phyloP scores from a whole-genome alignment of 805 yeast genomes.

The Lipomyces sp. region DNA sequence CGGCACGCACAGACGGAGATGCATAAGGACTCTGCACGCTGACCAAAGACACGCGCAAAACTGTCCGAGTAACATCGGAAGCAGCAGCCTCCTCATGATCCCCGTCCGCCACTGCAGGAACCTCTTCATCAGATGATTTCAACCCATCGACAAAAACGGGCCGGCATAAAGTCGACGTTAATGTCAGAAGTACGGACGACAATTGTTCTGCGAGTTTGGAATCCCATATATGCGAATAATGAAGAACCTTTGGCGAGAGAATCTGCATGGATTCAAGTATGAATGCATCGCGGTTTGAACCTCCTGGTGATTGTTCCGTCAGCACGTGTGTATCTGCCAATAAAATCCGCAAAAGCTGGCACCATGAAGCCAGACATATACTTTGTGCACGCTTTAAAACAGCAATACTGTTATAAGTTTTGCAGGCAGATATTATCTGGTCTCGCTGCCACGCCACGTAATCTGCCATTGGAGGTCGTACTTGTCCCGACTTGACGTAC shows the following conservation, averaged over 20 bases:
- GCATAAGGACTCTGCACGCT: constrained; percentile 72
- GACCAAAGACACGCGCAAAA: constrained; percentile 69
- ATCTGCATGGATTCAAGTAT: constrained; percentile 73
- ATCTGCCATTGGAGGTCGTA: constrained; percentile 7
- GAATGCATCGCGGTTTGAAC: constrained; percentile 43
- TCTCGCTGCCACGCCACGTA: background rate
- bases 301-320: constrained; percentile 41
- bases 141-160: constrained; percentile 19
- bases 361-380: constrained; percentile 75
- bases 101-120: constrained; percentile 28
- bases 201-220: constrained; percentile 26
- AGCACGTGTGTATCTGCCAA: constrained; percentile 57
- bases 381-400: constrained; percentile 47
- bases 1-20: constrained; percentile 66
- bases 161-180: constrained; percentile 22
- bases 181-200: constrained; percentile 23
- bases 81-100: constrained; percentile 35
- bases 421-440: constrained; percentile 10
- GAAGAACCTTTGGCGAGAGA: constrained; percentile 71
- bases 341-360: constrained; percentile 68
- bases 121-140: background rate
- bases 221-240: constrained; percentile 50
- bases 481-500: constrained; percentile 11
- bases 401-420: constrained; percentile 15
- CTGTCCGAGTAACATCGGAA: constrained; percentile 56